Base-by-base conservation (phyloP, 768 basidiomycete species). In the Fomitopsis serialis region DNA sequence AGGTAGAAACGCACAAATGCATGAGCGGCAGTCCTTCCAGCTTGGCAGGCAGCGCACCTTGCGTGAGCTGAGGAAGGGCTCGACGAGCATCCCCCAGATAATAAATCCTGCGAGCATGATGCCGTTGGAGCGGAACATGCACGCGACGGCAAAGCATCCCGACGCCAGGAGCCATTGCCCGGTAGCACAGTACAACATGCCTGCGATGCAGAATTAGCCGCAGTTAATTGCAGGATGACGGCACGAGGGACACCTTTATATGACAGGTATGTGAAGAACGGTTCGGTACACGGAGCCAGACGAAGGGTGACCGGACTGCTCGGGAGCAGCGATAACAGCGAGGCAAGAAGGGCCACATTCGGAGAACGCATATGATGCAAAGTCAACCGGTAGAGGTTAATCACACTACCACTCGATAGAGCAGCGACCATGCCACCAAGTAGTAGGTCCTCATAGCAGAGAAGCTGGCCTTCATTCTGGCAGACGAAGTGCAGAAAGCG, bases 261-360 rank as follows among this genome's bases (percentile, higher is more conserved):
- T 0, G 92, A 88, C 23, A 89, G 69, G 54, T 80, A 80, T 0
- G 94, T 87, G 68, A 90, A 95, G 66, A 92, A 87, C 0, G 94
- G 89, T 62, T 98, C 96, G 46, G 73, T 82, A 66, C 89, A 96
- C 0, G 88, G 78, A 0, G 86, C 84, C 44, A 86, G 77, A 23
- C 82, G 77, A 21, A 89, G 67, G 0, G 88, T 84, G 0, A 79
- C 78, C 2, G 94, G 94, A 43, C 92, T 91, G 50, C 87, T 89
- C 0, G 92, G 80, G 5, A 98, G 62, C 42, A 94, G 72, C 22
- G 90, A 92, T 19, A 97, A 73, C 19, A 85, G 55, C 0, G 83
- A 63, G 0, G 87, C 72, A 15, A 89, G 72, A 36, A 76, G 70
- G 2, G 94, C 87, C 27, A 89, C 71, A 2, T 76, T 66, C 0